Evolutionary conservation across 2,329 filamentous ascomycete species (phyloP), one percentile per base, ranked within the genome.

Genomic region (Clarireedia paspali): DNA sequence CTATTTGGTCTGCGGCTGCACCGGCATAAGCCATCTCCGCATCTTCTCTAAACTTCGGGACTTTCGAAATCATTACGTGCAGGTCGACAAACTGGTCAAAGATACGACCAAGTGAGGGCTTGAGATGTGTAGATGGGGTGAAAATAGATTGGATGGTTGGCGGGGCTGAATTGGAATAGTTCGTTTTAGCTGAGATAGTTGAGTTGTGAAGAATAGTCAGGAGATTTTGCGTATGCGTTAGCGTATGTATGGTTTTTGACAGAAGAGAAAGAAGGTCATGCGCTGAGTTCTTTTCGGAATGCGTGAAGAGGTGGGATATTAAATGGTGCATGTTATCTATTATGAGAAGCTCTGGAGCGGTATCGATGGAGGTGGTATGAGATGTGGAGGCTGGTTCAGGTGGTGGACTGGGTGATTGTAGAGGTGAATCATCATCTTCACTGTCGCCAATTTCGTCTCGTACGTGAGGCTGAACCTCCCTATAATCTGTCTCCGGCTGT

Each of bases 141-240:
- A 67, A 66, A 39, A 67, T 55, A 1, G 63, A 64, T 14, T 53
- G 27, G 14, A 44, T 50, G 15, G 40, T 15, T 30, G 51, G 44
- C 9, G 49, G 50, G 23, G 42, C 15, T 17, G 10, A 46, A 50
- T 36, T 57, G 30, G 39, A 30, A 24, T 17, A 38, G 15, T 51
- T 40, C 24, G 17, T 30, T 54, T 57, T 40, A 54, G 26, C 67
- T 66, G n/a, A 67, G 65, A 42, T 66, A 66, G n/a, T 69, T 0
- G 75, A 74, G 69, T 84, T 84, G 55, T 83, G 73, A 2, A 84
- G 68, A 57, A 84, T 66, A 30, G 83, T 70, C 5, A 84, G 72
- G 1, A 79, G 75, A 12, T 68, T 72, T 10, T 70, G 60, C 7
- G 67, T 72, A 30, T 71, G 73, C 1, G 77, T 70, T 6, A 83